These are phyloP conservation scores for Termitomyces sp. DNA, from an alignment of 768 basidiomycete species.

Conservation along the genomic window DNA sequence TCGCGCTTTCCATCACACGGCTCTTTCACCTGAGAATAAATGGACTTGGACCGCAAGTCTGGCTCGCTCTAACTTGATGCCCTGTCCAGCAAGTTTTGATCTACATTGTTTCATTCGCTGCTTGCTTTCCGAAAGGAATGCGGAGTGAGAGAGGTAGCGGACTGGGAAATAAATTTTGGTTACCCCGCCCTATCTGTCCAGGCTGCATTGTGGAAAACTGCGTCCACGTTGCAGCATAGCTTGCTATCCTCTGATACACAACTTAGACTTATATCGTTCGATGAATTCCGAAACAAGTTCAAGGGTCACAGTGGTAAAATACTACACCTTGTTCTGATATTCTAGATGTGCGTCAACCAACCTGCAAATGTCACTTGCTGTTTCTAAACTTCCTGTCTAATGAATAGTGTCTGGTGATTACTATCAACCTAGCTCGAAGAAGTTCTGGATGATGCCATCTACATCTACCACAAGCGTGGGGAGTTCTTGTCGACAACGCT, in stretches of 20 bases:
- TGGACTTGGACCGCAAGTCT: not conserved
- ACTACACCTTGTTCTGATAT: not conserved
- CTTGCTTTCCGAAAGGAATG: not conserved
- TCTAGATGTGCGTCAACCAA: not conserved
- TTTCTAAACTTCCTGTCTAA: not conserved
- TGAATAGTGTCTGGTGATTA: not conserved
- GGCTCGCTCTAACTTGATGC: not conserved
- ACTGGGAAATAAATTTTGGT: not conserved
- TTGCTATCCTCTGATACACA: too few relatives aligned
- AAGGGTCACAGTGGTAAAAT: not conserved
- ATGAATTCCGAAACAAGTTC: too few relatives aligned
- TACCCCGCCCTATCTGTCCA: not conserved
- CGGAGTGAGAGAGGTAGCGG: not conserved
- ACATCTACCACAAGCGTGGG: not conserved
- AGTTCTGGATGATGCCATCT: not conserved
- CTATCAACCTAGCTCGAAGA: not conserved
- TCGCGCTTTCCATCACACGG: not conserved
- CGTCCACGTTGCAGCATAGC: too few relatives aligned
- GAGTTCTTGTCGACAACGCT: not conserved
- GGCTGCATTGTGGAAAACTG: too few relatives aligned
- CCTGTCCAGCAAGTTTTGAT: not conserved
- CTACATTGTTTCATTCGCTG: not conserved
- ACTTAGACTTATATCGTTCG: too few relatives aligned
- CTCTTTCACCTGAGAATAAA: not conserved
- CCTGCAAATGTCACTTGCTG: not conserved